Base-by-base conservation (phyloP, 192 early-diverging fungal genomes). In the Coemansia sp. region DNA sequence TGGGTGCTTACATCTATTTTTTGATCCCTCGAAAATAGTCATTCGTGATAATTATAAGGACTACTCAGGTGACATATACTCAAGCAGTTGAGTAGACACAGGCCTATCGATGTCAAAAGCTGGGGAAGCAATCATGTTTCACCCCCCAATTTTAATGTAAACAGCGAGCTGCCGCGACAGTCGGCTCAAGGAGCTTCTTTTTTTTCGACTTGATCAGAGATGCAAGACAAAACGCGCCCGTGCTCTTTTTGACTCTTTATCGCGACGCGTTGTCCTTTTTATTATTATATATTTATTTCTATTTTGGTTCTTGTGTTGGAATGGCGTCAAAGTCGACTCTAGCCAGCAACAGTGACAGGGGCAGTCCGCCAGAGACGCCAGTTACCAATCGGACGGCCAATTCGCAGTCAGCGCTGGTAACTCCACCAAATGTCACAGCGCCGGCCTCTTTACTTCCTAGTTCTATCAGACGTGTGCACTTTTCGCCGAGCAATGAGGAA, bases 401-500 rank as follows among this genome's bases (percentile, higher is more conserved):
- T 24, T 36, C 16, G 47, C 66, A 57, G 15, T 36, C 29, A 24
- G 44, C 29, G 2, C 15, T 71, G 4, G 61, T 41, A 3, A 72
- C 66, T 1, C 41, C 70, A 31, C 52, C 38, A 20, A 72, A 64
- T 64, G 53, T 11, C 7, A n/a, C 38, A 40, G 61, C 38, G 6
- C 60, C 60, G 2, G 61, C 31, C 3, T 38, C 27, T 22, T 11
- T 66, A 1, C 46, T 65, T 11, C 43, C 29, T 3, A 52, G 71
- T 64, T 68, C 76, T 18, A 57, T 75, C 9, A 75, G 69, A 47
- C 76, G 81, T 1, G 81, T 83, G 44, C 73, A 78, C 22, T 83
- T 83, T 71, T 83, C 81, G 24, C 76, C 81, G 0, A 71, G 64
- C 38, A 78, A 78, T 49, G 76, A 83, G 20, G 76, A 83, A 62